phyloP scores from a whole-genome alignment of 139 green algal genomes.

The Trebouxia sp. region DNA sequence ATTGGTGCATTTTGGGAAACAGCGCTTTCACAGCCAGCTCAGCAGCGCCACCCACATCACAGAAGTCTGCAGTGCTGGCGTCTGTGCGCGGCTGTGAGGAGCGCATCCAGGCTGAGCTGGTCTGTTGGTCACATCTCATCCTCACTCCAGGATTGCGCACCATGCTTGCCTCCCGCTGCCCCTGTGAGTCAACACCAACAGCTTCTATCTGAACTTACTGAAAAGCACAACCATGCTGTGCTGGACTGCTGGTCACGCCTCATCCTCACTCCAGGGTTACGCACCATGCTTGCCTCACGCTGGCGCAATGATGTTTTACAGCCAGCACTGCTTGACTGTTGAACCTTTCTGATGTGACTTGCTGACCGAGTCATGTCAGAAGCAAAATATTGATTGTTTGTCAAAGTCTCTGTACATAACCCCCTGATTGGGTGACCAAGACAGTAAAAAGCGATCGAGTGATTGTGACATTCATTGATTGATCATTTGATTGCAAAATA shows the following conservation, averaged over 20 bases:
- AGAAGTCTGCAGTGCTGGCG: slow-evolving; percentile 23
- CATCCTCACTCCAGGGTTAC: background rate
- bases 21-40: slow-evolving; percentile 9
- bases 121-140: slow-evolving; percentile 6
- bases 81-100: background rate
- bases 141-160: background rate
- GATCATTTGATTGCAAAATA: too few relatives aligned
- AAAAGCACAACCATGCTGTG: background rate
- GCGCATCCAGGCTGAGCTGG: background rate
- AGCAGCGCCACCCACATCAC: background rate
- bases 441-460: too few relatives aligned
- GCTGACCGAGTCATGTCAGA: too few relatives aligned
- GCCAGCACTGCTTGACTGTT: too few relatives aligned
- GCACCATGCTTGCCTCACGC: background rate
- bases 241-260: background rate
- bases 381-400: too few relatives aligned
- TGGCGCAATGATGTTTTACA: too few relatives aligned
- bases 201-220: background rate
- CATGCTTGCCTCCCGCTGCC: background rate
- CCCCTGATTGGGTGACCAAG: too few relatives aligned
- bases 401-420: too few relatives aligned
- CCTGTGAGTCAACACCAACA: background rate
- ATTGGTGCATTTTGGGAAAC: background rate
- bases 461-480: too few relatives aligned
- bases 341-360: too few relatives aligned